Conservation (phyloP, 116 monocot genomes). For the Iris pallida region DNA sequence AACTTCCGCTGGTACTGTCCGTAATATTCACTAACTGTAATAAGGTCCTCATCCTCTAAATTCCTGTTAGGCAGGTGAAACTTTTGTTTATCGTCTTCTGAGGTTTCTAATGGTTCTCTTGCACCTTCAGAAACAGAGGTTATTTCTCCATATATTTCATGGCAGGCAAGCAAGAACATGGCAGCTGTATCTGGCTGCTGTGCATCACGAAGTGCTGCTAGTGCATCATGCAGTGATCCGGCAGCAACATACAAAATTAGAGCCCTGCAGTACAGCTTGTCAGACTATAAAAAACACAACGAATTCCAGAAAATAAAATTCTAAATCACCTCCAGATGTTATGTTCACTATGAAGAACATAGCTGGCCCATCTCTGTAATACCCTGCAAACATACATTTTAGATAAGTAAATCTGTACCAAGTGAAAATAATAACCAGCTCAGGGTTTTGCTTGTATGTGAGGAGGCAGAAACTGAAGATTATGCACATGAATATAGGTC, state of each 20-base stretch:
- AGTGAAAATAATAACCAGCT: no score
- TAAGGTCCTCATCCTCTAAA: constrained; percentile 52
- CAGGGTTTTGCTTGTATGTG: no score
- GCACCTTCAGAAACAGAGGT: constrained; percentile 7
- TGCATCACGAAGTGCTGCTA: constrained; percentile 73
- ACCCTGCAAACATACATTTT: constrained; percentile 45
- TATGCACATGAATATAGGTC: no score
- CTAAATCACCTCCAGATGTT: constrained; percentile 86
- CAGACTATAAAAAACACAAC: neutral
- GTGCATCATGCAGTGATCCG: constrained; percentile 77
- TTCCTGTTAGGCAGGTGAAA: constrained; percentile 56
- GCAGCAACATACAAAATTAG: constrained; percentile 87
- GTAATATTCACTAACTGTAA: constrained; percentile 65
- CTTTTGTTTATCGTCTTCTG: constrained; percentile 13
- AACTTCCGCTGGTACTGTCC: constrained; percentile 91
- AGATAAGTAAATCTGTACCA: no score
- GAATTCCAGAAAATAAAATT: neutral
- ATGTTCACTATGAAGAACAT: constrained; percentile 77
- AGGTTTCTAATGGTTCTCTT: constrained; percentile 10
- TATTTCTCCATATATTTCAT: constrained; percentile 63
- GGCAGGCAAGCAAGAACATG: constrained; percentile 96
- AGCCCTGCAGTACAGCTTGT: constrained; percentile 44
- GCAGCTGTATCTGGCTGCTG: constrained; percentile 85
- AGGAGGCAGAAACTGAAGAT: no score
- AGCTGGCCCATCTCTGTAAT: constrained; percentile 86